A percentile compares a stretch with the other conserved stretches of the same genome.
Evolutionary conservation across 2,329 filamentous ascomycete genomes (phyloP).

Genomic region (Coniochaeta ligniaria): DNA sequence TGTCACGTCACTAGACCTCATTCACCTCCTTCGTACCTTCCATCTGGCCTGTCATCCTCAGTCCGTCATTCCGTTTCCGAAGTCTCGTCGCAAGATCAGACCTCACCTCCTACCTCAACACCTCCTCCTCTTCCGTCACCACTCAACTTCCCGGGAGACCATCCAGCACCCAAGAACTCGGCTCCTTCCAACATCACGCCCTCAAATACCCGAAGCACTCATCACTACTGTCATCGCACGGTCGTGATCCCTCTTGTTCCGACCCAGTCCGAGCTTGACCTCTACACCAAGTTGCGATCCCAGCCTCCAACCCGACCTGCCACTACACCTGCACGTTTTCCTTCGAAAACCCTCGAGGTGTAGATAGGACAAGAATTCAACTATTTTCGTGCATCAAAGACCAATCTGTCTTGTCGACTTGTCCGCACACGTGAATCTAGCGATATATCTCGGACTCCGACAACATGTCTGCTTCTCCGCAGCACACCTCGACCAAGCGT

Average conservation of each 20-base stretch:
- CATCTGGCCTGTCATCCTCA: slow-evolving; percentile 2
- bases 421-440: slow-evolving; percentile 8
- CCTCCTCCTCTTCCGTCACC: slow-evolving; percentile 4
- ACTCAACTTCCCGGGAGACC: background rate
- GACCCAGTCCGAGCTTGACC: slow-evolving; percentile 10
- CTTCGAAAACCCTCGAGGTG: slow-evolving; percentile 74
- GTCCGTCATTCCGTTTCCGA: slow-evolving; percentile 19
- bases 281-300: slow-evolving; percentile 9
- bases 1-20: slow-evolving; percentile 17
- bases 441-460: slow-evolving; percentile 20
- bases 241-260: slow-evolving; percentile 1
- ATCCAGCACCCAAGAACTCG: slow-evolving; percentile 8
- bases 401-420: slow-evolving; percentile 23
- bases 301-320: slow-evolving; percentile 32
- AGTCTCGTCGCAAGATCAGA: slow-evolving; percentile 18
- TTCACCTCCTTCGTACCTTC: slow-evolving; percentile 2
- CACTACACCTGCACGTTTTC: slow-evolving; percentile 89
- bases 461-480: slow-evolving; percentile 68
- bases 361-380: slow-evolving; percentile 59
- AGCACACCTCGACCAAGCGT: slow-evolving; percentile 73
- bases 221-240: slow-evolving; percentile 6
- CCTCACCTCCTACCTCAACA: slow-evolving; percentile 10
- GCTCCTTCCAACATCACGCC: slow-evolving; percentile 9
- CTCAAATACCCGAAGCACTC: slow-evolving; percentile 6
- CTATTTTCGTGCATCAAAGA: slow-evolving; percentile 29